These are phyloP conservation scores for Plectranthus barbatus DNA, from an alignment of 257 asterid genomes.

Conservation along the genomic window DNA sequence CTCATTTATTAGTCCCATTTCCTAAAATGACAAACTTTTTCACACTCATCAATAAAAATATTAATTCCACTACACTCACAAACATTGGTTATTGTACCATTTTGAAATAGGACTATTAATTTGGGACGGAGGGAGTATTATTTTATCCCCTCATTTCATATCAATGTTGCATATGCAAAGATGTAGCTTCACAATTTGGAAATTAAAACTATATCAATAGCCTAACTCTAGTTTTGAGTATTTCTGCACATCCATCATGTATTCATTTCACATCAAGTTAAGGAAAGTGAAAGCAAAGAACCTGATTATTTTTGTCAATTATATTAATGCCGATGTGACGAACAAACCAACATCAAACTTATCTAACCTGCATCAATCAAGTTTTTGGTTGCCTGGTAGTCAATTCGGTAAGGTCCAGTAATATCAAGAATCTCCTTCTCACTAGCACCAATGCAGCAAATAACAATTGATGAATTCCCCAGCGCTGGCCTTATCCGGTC, in stretches of 20 bases:
- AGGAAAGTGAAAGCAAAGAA: background rate
- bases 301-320: background rate
- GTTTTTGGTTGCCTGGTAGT: conserved; percentile 76
- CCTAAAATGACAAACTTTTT: no score
- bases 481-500: conserved; percentile 56
- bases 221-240: background rate
- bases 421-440: conserved; percentile 85
- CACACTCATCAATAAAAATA: no score
- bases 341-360: background rate
- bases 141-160: background rate
- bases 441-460: conserved; percentile 97
- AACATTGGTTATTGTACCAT: no score
- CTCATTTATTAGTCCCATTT: no score
- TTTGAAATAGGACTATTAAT: no score
- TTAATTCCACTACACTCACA: no score
- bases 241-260: background rate
- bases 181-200: background rate
- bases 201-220: background rate
- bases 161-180: background rate
- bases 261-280: background rate
- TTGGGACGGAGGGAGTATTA: no score
- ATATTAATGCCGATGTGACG: background rate
- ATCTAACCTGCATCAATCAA: conserved; percentile 80
- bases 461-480: conserved; percentile 67
- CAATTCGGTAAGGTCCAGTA: conserved; percentile 87